A percentile compares a stretch with the other conserved stretches of the same genome.
phyloP scores from a whole-genome alignment of 345 rosid species.

The Physaria fendleri region DNA sequence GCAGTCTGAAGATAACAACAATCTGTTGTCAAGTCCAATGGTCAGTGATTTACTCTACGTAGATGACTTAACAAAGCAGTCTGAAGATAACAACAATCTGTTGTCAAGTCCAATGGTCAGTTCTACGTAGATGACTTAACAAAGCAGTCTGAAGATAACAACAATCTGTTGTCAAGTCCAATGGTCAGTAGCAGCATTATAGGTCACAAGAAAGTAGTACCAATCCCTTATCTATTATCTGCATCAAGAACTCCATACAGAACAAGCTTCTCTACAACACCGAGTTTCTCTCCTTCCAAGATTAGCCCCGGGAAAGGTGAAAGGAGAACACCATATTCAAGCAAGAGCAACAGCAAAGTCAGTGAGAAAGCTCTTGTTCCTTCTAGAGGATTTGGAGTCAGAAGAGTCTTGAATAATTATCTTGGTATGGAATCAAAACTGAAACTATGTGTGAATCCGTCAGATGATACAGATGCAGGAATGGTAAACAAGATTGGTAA shows the following conservation, averaged over 20 bases:
- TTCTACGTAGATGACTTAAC: conserved; percentile 83
- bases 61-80: conserved; percentile 74
- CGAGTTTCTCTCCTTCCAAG: conserved; percentile 58
- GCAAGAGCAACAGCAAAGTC: conserved; percentile 33
- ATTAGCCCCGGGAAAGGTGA: conserved; percentile 64
- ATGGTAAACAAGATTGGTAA: neutral
- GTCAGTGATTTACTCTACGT: conserved; percentile 87
- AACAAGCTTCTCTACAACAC: conserved; percentile 52
- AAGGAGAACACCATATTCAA: conserved; percentile 49
- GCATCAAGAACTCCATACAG: conserved; percentile 60
- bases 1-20: conserved; percentile 49
- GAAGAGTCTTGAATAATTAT: conserved; percentile 64
- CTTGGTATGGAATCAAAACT: conserved; percentile 67
- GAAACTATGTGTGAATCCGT: conserved; percentile 43
- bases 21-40: no score
- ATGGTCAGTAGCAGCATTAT: conserved; percentile 45
- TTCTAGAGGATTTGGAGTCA: conserved; percentile 87
- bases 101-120: no score
- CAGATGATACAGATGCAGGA: conserved; percentile 34
- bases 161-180: conserved; percentile 47
- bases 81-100: conserved; percentile 46
- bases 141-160: conserved; percentile 53
- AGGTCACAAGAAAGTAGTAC: conserved; percentile 50
- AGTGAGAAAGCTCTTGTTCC: conserved; percentile 28
- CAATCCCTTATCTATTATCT: conserved; percentile 53